Conservation (phyloP, 768 basidiomycete genomes). For the Lactarius trivialis region DNA sequence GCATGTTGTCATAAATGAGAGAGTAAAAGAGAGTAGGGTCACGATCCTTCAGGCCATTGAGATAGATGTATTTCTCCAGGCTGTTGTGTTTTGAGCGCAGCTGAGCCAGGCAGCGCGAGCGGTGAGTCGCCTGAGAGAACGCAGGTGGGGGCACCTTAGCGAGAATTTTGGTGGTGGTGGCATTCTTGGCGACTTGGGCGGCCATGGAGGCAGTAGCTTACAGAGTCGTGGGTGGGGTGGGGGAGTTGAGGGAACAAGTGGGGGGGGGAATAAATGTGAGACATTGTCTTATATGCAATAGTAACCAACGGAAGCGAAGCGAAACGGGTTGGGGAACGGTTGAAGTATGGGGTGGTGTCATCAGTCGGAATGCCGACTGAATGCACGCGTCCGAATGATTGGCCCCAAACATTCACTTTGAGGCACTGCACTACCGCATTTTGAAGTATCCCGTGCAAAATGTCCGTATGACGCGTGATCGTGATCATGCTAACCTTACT, state of each 20-base stretch:
- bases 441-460: not conserved
- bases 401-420: constrained; percentile 1
- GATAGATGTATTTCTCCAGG: constrained; percentile 83
- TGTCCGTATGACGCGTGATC: too few relatives aligned
- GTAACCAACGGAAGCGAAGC: not conserved
- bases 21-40: constrained; percentile 75
- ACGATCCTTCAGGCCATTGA: constrained; percentile 65
- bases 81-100: constrained; percentile 64
- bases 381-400: constrained; percentile 1
- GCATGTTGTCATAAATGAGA: constrained; percentile 65
- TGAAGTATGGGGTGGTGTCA: constrained; percentile 13
- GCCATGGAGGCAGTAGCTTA: constrained; percentile 3
- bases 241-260: not conserved
- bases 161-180: constrained; percentile 14
- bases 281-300: not conserved
- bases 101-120: constrained; percentile 55
- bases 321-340: constrained; percentile 7
- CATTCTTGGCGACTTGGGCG: constrained; percentile 16
- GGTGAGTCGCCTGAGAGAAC: constrained; percentile 40
- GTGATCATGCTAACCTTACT: too few relatives aligned
- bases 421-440: not conserved
- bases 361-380: constrained; percentile 6
- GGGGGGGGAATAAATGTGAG: not conserved
- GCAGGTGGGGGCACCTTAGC: constrained; percentile 20
- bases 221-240: not conserved